phyloP scores from a whole-genome alignment of 2,329 filamentous ascomycete species.

The Pseudomassariella vexata region DNA sequence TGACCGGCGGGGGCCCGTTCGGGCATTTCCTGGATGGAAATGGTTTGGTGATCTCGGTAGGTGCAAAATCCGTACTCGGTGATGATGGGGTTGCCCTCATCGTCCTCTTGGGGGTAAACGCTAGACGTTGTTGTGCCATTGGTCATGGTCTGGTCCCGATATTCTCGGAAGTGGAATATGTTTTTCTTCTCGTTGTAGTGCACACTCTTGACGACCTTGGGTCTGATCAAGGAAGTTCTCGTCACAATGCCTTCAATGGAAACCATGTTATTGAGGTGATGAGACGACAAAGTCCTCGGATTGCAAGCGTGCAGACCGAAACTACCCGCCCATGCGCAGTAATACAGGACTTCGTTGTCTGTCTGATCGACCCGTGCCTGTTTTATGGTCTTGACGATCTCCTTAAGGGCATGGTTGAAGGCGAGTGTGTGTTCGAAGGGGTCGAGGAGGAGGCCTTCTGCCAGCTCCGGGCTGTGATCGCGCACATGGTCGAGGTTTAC shows the following conservation, averaged over 20 bases:
- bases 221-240: conserved; percentile 87
- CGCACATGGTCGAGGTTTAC: conserved; percentile 89
- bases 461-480: conserved; percentile 77
- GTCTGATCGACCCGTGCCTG: conserved; percentile 71
- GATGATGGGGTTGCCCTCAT: conserved; percentile 82
- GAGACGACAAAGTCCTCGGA: conserved; percentile 82
- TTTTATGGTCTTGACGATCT: conserved; percentile 75
- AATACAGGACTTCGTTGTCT: conserved; percentile 77
- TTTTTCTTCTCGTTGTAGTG: conserved; percentile 88
- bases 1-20: conserved; percentile 93
- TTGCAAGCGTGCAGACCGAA: conserved; percentile 96
- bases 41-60: conserved; percentile 94
- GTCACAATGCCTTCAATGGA: conserved; percentile 97
- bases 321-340: conserved; percentile 94
- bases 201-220: conserved; percentile 97
- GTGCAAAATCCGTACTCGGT: conserved; percentile 96
- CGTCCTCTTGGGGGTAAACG: conserved; percentile 91
- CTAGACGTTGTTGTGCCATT: conserved; percentile 83
- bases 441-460: conserved; percentile 68
- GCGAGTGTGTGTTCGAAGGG: conserved; percentile 86
- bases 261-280: conserved; percentile 92
- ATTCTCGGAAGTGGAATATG: conserved; percentile 84
- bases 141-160: conserved; percentile 96
- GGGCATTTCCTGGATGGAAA: conserved; percentile 99
- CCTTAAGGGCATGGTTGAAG: conserved; percentile 85